Evolutionary conservation across 2,329 filamentous ascomycete species (phyloP).

Genomic region (Chlorencoelia australis): DNA sequence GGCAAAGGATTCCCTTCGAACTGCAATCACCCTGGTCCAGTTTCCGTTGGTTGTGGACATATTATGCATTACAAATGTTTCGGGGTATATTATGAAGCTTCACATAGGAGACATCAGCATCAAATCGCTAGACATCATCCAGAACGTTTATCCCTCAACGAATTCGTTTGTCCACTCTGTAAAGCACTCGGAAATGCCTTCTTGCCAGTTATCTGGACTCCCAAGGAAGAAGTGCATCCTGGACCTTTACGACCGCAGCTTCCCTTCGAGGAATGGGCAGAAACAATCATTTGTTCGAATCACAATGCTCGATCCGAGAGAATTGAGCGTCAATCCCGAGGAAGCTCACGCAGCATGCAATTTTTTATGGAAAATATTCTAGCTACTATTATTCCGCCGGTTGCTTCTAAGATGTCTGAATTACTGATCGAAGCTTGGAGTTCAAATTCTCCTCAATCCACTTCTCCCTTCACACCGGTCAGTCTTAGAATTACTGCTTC

Average conservation of each 20-base stretch:
- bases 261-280: conserved; percentile 43
- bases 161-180: conserved; percentile 94
- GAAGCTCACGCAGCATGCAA: conserved; percentile 11
- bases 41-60: conserved; percentile 87
- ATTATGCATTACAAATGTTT: conserved; percentile 99
- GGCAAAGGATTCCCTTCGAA: conserved; percentile 78
- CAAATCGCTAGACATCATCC: conserved; percentile 94
- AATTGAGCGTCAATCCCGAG: conserved; percentile 10
- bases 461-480: conserved; percentile 6
- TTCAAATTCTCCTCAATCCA: conserved; percentile 17
- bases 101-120: conserved; percentile 71
- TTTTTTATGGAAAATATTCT: conserved; percentile 22
- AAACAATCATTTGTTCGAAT: conserved; percentile 7
- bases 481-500: conserved; percentile 21
- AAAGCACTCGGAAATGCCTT: conserved; percentile 95
- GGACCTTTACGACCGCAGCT: conserved; percentile 53
- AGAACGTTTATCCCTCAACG: conserved; percentile 65
- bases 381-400: conserved; percentile 12
- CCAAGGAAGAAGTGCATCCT: conserved; percentile 74
- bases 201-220: conserved; percentile 90
- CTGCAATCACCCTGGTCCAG: conserved; percentile 59
- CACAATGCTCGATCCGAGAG: conserved; percentile 6
- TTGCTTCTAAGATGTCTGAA: conserved; percentile 21
- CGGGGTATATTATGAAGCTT: conserved; percentile 80
- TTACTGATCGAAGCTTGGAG: conserved; percentile 23